phyloP scores from a whole-genome alignment of 2,329 filamentous ascomycete species.

The Epichloe typhina region DNA sequence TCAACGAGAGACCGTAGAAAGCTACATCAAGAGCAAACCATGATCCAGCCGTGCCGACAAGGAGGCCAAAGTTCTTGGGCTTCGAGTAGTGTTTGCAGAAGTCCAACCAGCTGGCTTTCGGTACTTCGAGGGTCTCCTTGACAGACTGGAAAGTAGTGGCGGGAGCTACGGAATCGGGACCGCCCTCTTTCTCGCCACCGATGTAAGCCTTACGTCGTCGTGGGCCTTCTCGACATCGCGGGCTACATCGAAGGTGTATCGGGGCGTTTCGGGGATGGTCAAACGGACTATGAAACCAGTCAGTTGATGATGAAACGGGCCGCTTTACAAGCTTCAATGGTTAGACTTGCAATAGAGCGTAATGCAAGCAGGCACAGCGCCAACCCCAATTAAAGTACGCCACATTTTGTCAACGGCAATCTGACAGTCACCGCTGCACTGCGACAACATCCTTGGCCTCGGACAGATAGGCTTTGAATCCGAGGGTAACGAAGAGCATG shows the following conservation, averaged over 20 bases:
- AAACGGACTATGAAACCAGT: constrained; percentile 36
- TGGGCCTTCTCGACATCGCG: constrained; percentile 62
- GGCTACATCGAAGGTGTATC: constrained; percentile 74
- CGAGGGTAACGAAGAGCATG: constrained; percentile 59
- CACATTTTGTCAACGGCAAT: constrained; percentile 70
- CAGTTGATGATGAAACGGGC: neutral
- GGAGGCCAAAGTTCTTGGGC: constrained; percentile 57
- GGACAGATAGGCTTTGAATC: constrained; percentile 52
- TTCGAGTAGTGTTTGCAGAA: constrained; percentile 58
- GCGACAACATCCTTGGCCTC: constrained; percentile 34
- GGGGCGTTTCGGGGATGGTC: constrained; percentile 77
- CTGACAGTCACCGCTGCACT: constrained; percentile 34
- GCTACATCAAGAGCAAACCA: constrained; percentile 63
- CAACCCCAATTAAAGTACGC: constrained; percentile 69
- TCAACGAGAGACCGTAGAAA: constrained; percentile 58
- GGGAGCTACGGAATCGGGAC: constrained; percentile 55
- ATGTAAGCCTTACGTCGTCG: constrained; percentile 65
- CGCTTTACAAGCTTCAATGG: neutral
- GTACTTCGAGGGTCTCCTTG: constrained; percentile 42
- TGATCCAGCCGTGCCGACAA: constrained; percentile 68
- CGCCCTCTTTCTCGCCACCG: constrained; percentile 45
- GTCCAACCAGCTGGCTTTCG: constrained; percentile 59
- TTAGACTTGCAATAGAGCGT: constrained; percentile 53
- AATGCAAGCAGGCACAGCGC: constrained; percentile 65
- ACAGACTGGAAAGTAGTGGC: constrained; percentile 41